Conservation (phyloP, 768 basidiomycete genomes). For the Rhizopogon vinicolor region DNA sequence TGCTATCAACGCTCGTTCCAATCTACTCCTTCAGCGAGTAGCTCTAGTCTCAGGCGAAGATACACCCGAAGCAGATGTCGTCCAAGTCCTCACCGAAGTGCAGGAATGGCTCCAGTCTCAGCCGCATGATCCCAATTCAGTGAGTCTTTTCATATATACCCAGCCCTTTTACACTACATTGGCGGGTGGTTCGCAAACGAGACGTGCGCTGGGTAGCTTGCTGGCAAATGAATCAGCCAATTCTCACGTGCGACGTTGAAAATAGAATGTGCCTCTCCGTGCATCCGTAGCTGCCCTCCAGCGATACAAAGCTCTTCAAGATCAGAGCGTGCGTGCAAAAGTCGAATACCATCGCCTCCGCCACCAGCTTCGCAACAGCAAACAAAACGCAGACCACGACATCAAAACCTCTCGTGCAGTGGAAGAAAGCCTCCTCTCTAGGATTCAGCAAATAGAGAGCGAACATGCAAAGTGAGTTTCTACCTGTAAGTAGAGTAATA, state of each 20-base stretch:
- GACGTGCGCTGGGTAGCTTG: background rate
- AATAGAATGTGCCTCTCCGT: constrained; percentile 29
- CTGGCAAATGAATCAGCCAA: background rate
- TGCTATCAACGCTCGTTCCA: constrained; percentile 36
- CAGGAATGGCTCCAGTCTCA: constrained; percentile 46
- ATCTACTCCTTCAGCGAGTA: constrained; percentile 31
- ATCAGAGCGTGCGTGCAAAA: constrained; percentile 26
- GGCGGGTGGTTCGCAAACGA: background rate
- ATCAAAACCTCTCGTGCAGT: constrained; percentile 30
- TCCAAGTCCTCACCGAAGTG: constrained; percentile 41
- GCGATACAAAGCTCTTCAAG: constrained; percentile 34
- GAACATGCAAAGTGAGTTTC: constrained; percentile 22
- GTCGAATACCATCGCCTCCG: constrained; percentile 28
- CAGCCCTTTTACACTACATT: background rate
- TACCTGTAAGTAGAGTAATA: background rate
- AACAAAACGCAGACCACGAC: constrained; percentile 26
- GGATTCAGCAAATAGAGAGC: constrained; percentile 28
- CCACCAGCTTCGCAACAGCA: constrained; percentile 24
- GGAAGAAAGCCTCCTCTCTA: constrained; percentile 30
- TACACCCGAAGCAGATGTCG: constrained; percentile 27
- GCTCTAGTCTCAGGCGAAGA: constrained; percentile 30
- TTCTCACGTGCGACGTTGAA: constrained; percentile 17
- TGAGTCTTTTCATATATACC: constrained; percentile 15
- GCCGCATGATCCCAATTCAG: constrained; percentile 33
- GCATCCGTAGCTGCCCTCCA: constrained; percentile 30